These are phyloP conservation scores for Austroboletus novae-zelandiae DNA, from an alignment of 1,284 basidiomycete species.

Conservation along the genomic window DNA sequence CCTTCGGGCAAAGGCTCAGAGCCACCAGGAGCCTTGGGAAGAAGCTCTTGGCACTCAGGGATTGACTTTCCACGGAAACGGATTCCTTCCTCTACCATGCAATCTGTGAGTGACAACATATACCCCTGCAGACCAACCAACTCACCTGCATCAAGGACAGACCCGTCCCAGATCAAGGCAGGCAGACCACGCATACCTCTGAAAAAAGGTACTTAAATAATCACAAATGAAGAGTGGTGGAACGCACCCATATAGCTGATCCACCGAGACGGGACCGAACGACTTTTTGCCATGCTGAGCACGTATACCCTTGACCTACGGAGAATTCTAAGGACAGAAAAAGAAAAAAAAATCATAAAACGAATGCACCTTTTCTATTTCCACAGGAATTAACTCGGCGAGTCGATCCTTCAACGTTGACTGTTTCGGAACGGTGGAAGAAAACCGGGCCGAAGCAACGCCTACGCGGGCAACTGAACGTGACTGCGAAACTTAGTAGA, in stretches of 20 bases:
- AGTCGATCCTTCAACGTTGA: slow-evolving; percentile 87
- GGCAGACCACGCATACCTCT: slow-evolving; percentile 93
- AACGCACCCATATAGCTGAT: slow-evolving; percentile 83
- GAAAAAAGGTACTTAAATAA: slow-evolving; percentile 16
- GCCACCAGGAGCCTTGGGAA: slow-evolving; percentile 89
- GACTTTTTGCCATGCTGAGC: slow-evolving; percentile 85
- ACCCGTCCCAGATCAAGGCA: slow-evolving; percentile 92
- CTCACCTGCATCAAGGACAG: slow-evolving; percentile 85
- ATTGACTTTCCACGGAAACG: slow-evolving; percentile 95
- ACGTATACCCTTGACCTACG: slow-evolving; percentile 79
- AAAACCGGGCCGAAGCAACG: slow-evolving; percentile 54
- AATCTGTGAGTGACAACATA: slow-evolving; percentile 4
- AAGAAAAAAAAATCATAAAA: slow-evolving; percentile 4
- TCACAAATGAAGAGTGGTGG: background rate
- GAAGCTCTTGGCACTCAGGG: slow-evolving; percentile 80
- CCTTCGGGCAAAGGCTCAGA: slow-evolving; percentile 90
- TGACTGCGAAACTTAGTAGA: slow-evolving; percentile 34
- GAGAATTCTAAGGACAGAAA: slow-evolving; percentile 5
- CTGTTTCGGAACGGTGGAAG: slow-evolving; percentile 65
- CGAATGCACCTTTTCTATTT: slow-evolving; percentile 74
- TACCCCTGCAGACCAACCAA: no score
- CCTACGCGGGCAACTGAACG: slow-evolving; percentile 47
- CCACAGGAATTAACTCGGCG: slow-evolving; percentile 85
- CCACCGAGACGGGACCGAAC: slow-evolving; percentile 87
- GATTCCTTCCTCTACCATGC: slow-evolving; percentile 81